A percentile compares a stretch with the other conserved stretches of the same genome.
Conservation (phyloP, 306 rosid species). For the Geum urbanum region DNA sequence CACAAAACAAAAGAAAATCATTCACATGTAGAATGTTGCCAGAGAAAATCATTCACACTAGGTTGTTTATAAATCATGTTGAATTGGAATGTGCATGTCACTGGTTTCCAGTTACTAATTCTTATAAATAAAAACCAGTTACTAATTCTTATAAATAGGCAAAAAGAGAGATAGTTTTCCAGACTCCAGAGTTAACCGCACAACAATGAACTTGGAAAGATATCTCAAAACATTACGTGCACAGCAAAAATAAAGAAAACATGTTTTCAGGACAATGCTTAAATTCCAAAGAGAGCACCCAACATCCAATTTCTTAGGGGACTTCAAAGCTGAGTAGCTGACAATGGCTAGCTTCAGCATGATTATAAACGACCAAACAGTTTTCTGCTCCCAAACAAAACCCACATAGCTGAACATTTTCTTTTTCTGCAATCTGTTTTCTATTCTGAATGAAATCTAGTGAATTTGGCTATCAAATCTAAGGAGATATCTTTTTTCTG, state of each 20-base stretch:
- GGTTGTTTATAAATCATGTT: no score
- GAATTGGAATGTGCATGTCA: no score
- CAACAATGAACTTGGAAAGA: not conserved
- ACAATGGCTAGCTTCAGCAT: not conserved
- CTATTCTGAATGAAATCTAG: not conserved
- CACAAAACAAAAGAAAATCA: no score
- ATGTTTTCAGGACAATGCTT: not conserved
- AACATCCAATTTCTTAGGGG: conserved; percentile 5
- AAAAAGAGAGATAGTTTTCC: not conserved
- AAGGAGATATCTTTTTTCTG: not conserved
- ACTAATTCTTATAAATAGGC: no score
- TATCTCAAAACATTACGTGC: not conserved
- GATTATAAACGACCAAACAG: not conserved
- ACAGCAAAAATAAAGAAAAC: not conserved
- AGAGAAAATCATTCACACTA: no score
- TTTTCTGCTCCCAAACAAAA: conserved; percentile 12
- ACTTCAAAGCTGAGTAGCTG: not conserved
- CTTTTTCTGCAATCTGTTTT: not conserved
- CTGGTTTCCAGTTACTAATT: no score
- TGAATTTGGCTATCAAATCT: conserved; percentile 9
- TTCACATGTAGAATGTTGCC: not conserved
- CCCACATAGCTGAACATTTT: not conserved
- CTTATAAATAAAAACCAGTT: no score
- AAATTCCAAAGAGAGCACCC: not conserved
- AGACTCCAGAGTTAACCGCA: not conserved